These are phyloP conservation scores for Penicillium sp. DNA, from an alignment of 2,329 filamentous ascomycete genomes.

Conservation along the genomic window DNA sequence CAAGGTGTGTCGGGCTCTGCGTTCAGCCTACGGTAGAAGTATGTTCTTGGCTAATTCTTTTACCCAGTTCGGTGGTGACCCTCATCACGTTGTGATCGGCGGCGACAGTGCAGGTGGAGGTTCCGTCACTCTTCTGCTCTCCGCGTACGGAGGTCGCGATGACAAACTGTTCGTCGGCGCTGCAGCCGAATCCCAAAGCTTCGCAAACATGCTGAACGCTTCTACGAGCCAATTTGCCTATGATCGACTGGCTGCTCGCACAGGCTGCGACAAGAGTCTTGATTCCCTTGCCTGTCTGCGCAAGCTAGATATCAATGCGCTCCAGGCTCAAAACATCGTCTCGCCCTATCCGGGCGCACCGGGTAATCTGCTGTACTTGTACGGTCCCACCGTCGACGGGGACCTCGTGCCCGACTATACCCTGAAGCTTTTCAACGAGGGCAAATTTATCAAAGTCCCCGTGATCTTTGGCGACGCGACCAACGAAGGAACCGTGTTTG, in stretches of 20 bases:
- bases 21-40: no score
- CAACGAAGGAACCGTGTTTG: constrained; percentile 61
- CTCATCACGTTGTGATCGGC: constrained; percentile 60
- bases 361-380: constrained; percentile 45
- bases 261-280: constrained; percentile 37
- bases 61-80: constrained; percentile 60
- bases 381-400: constrained; percentile 47
- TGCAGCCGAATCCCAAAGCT: constrained; percentile 50
- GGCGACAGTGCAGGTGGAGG: constrained; percentile 63
- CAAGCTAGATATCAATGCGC: constrained; percentile 35
- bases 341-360: constrained; percentile 43
- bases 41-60: no score
- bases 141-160: constrained; percentile 45
- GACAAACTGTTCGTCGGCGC: constrained; percentile 49
- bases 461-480: constrained; percentile 55
- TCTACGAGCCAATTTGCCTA: constrained; percentile 48
- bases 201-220: constrained; percentile 45
- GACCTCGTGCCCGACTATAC: constrained; percentile 49
- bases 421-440: constrained; percentile 43
- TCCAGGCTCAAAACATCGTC: constrained; percentile 45
- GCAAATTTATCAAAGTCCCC: constrained; percentile 48
- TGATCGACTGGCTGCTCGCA: constrained; percentile 46
- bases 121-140: constrained; percentile 60
- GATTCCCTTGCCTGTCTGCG: constrained; percentile 49
- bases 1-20: constrained; percentile 27